Conservation (phyloP, 352 stramenopile species). For the Thraustotheca clavata region DNA sequence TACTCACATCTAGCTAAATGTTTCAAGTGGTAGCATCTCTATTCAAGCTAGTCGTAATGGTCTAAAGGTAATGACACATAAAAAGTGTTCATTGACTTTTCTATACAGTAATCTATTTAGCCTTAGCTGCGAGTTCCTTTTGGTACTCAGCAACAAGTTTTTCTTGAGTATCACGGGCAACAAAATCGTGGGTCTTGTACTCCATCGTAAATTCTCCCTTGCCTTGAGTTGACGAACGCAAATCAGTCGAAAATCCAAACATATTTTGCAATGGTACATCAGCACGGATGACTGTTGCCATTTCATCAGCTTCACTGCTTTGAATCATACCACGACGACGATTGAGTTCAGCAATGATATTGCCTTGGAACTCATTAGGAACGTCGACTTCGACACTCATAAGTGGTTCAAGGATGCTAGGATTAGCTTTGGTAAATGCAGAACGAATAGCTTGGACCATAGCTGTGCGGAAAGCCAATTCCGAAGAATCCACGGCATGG, state of each 20-base stretch:
- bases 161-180: constrained; percentile 90
- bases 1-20: neutral
- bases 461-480: constrained; percentile 96
- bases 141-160: constrained; percentile 93
- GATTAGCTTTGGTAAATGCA: constrained; percentile 88
- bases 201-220: constrained; percentile 99
- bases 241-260: constrained; percentile 98
- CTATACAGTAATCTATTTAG: constrained; percentile 21
- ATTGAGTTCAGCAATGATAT: constrained; percentile 91
- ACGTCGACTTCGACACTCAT: constrained; percentile 94
- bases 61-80: no score
- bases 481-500: constrained; percentile 97
- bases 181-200: constrained; percentile 95
- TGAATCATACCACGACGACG: constrained; percentile 93
- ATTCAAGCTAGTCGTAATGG: no score
- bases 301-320: constrained; percentile 93
- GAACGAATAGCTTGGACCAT: constrained; percentile 93
- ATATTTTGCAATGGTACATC: constrained; percentile 97
- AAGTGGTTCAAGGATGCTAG: constrained; percentile 93
- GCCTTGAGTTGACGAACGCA: constrained; percentile 93
- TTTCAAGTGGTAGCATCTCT: no score
- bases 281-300: constrained; percentile 87
- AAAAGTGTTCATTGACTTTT: neutral
- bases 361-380: constrained; percentile 94
- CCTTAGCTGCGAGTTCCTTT: constrained; percentile 73